These are phyloP conservation scores for Globisporangium irregulare DNA, from an alignment of 352 stramenopile species.

Conservation along the genomic window DNA sequence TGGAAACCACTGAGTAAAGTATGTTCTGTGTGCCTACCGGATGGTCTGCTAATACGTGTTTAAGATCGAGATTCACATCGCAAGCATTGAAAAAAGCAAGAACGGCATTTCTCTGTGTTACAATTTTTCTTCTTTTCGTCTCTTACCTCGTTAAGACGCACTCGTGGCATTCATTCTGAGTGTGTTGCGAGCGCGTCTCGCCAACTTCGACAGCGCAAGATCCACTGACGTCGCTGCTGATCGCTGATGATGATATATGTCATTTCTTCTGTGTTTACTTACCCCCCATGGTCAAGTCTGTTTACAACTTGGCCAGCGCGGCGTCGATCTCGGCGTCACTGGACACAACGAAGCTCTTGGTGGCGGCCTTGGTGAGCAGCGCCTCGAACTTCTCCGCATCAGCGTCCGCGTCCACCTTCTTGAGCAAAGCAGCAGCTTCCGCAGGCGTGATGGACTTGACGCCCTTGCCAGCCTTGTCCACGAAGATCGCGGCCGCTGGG, in stretches of 20 bases:
- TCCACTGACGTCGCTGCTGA: neutral
- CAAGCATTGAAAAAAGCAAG: too few relatives aligned
- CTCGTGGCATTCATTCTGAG: neutral
- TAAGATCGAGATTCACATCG: too few relatives aligned
- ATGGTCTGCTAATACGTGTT: too few relatives aligned
- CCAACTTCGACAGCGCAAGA: neutral
- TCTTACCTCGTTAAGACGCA: neutral
- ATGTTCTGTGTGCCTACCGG: too few relatives aligned
- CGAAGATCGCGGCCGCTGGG: slow-evolving; percentile 58
- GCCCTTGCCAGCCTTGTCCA: slow-evolving; percentile 52
- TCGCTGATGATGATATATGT: slow-evolving; percentile 5
- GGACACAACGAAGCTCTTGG: slow-evolving; percentile 65
- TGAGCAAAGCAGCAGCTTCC: slow-evolving; percentile 46
- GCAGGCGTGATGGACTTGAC: slow-evolving; percentile 60
- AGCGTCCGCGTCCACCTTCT: slow-evolving; percentile 42
- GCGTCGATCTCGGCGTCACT: slow-evolving; percentile 57
- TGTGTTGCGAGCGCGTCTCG: neutral
- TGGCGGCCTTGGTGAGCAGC: slow-evolving; percentile 55
- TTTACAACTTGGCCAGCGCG: slow-evolving; percentile 64
- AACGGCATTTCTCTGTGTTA: neutral
- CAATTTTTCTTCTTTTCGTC: neutral
- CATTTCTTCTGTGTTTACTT: slow-evolving; percentile 6
- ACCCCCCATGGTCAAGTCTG: neutral
- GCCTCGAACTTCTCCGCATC: slow-evolving; percentile 66
- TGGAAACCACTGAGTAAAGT: too few relatives aligned